phyloP scores from a whole-genome alignment of 2,329 filamentous ascomycete species.

The Xylariaceae sp. region DNA sequence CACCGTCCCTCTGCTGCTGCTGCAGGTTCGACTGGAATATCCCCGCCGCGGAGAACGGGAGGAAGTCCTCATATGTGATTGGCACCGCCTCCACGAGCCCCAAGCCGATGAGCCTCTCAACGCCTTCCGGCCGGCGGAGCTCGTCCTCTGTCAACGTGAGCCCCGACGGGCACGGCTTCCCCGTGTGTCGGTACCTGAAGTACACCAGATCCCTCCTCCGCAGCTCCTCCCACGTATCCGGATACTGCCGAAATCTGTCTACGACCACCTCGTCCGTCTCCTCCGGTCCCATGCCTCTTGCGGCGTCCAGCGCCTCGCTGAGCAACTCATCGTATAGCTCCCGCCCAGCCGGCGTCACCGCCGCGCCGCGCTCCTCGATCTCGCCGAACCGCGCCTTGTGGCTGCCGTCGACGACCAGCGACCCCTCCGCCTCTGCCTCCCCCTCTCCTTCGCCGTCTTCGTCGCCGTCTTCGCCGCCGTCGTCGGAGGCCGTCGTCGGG shows the following conservation, averaged over 20 bases:
- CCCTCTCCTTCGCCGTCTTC: too few species aligned
- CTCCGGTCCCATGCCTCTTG: constrained; percentile 6
- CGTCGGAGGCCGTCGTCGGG: too few species aligned
- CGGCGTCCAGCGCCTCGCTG: constrained; percentile 17
- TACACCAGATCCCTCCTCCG: constrained; percentile 30
- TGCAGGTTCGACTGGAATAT: constrained; percentile 32
- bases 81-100: constrained; percentile 30
- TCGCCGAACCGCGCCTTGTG: constrained; percentile 46
- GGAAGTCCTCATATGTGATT: constrained; percentile 47
- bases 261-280: constrained; percentile 10
- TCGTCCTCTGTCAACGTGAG: constrained; percentile 1
- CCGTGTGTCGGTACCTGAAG: constrained; percentile 23
- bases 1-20: too few species aligned
- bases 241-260: constrained; percentile 23
- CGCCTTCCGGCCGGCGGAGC: too few species aligned
- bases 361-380: constrained; percentile 44
- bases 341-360: constrained; percentile 37
- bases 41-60: constrained; percentile 44
- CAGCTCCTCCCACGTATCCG: constrained; percentile 34
- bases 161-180: too few species aligned
- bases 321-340: constrained; percentile 39
- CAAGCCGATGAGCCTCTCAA: constrained; percentile 26
- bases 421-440: too few species aligned
- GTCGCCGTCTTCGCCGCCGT: too few species aligned
- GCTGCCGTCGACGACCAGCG: constrained; percentile 22